These are phyloP conservation scores for Entomortierella beljakovae DNA, from an alignment of 192 early-diverging fungal genomes.

Conservation along the genomic window DNA sequence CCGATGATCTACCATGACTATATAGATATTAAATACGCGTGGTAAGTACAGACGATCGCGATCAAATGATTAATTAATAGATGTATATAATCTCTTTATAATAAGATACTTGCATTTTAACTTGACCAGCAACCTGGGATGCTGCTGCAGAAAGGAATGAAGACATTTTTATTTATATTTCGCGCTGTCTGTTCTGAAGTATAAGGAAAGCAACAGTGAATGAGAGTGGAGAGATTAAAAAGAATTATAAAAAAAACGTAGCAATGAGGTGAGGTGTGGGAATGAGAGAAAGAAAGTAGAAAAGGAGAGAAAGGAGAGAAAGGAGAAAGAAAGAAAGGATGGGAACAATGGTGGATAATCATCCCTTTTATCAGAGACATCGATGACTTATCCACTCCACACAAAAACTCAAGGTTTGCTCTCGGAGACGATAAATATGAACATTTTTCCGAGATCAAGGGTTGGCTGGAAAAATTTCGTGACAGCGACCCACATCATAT, in stretches of 20 bases:
- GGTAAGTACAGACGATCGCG: background rate
- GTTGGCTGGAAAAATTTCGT: too few species aligned
- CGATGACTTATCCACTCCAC: background rate
- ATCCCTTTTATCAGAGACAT: background rate
- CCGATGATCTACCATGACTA: constrained; percentile 30
- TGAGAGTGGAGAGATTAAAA: background rate
- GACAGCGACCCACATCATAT: constrained; percentile 13
- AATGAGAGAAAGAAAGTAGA: background rate
- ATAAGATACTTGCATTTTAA: constrained; percentile 35
- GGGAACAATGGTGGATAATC: background rate
- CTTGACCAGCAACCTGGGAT: constrained; percentile 39
- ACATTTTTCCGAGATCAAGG: constrained; percentile 8
- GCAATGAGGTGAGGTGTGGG: background rate
- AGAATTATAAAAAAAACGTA: background rate
- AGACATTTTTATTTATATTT: constrained; percentile 34
- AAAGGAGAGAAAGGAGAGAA: constrained; percentile 1
- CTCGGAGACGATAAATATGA: background rate
- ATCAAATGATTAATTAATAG: background rate
- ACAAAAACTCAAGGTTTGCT: background rate
- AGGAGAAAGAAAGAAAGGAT: background rate
- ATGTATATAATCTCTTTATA: background rate
- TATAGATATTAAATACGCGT: background rate
- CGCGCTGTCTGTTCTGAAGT: background rate
- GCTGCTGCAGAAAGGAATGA: constrained; percentile 46
- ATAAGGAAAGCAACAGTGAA: background rate